Evolutionary conservation across 2,329 filamentous ascomycete genomes (phyloP), one percentile per base, ranked within the genome.

Genomic region (Talaromyces funiculosus): DNA sequence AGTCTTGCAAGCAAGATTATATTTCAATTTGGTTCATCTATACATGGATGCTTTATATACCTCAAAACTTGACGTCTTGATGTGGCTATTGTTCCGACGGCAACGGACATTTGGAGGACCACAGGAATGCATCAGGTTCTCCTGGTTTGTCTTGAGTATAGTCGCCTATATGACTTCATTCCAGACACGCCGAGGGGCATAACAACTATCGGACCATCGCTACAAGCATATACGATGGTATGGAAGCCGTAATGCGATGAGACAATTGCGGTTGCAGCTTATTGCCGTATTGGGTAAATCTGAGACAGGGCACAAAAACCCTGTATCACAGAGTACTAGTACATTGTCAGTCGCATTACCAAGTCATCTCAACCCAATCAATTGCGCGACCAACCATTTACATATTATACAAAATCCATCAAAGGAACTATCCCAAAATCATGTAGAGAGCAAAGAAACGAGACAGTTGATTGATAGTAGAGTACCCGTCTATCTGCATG

Each of bases 201-300:
- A 47, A 47, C n/a, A 4, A n/a, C 10, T 10, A 29, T n/a, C 43
- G 29, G 43, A 47, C 29, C n/a, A 29, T 29, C 3, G 26, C 24
- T 29, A 16, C 43, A 9, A 22, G 7, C 5, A 45, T 24, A 3
- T n/a, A 45, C 7, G 16, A 5, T n/a, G 24, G 7, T 47, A 5
- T 29, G n/a, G 43, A 47, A 47, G 14, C 43, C 24, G 12, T 26
- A 35, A 26, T n/a, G 49, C 20, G 29, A 33, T 35, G 35, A 57
- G 54, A 57, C 54, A 31, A 16, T 45, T 57, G 54, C 9, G 38
- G 54, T 45, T 45, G 54, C 54, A 42, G 37, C 37, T 42, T 42
- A 57, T 45, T 45, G 45, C 54, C 24, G 37, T 37, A 20, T 53
- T 18, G 18, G 51, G 51, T 53, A 53, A 53, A 53, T 47, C 43